These are phyloP conservation scores for Lolium multiflorum DNA, from an alignment of 176 grass and related monocot species.

Conservation along the genomic window DNA sequence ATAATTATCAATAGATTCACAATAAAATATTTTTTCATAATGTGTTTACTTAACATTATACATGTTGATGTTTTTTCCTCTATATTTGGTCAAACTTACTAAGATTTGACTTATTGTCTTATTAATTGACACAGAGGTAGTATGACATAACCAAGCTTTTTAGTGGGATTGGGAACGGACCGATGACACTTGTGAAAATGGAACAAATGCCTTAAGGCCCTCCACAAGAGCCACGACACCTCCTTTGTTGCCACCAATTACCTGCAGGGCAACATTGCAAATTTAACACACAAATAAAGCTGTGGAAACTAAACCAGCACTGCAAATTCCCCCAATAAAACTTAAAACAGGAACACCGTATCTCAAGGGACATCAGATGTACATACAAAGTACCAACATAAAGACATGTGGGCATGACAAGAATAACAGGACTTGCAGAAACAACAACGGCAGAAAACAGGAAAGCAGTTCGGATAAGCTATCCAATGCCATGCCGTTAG, in stretches of 20 bases:
- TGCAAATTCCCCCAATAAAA: conserved; percentile 3
- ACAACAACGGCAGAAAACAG: neutral
- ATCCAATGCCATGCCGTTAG: neutral
- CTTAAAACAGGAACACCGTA: neutral
- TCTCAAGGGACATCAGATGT: neutral
- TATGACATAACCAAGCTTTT: conserved; percentile 13
- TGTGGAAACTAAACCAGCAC: conserved; percentile 17
- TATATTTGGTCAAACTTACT: too few species aligned
- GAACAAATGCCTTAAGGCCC: conserved; percentile 86
- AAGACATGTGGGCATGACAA: conserved; percentile 20
- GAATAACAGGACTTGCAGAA: conserved; percentile 3
- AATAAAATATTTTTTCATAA: too few species aligned
- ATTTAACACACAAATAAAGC: conserved; percentile 15
- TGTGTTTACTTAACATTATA: too few species aligned
- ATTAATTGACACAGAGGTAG: too few species aligned
- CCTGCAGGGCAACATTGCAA: conserved; percentile 54
- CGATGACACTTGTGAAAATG: conserved; percentile 93
- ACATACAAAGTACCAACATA: conserved; percentile 16
- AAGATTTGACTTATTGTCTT: too few species aligned
- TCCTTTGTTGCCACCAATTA: conserved; percentile 89
- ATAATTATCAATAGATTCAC: too few species aligned
- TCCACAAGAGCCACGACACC: conserved; percentile 84
- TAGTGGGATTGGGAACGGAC: conserved; percentile 45
- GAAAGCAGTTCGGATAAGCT: conserved; percentile 10
- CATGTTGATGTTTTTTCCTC: too few species aligned